phyloP scores from a whole-genome alignment of 371 early-diverging fungal species.

The Umbelopsis sp. region DNA sequence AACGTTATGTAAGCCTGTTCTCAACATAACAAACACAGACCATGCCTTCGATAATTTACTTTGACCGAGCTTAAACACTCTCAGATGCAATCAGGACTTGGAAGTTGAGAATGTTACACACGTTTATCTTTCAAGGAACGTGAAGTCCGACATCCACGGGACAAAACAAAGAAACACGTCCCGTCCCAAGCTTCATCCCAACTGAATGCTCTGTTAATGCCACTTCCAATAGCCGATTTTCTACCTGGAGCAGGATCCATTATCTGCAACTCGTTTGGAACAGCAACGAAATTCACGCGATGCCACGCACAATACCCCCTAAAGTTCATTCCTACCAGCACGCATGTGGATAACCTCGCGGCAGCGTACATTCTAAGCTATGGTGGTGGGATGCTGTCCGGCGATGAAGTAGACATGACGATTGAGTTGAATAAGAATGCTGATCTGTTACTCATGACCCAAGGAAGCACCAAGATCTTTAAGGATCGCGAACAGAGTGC shows the following conservation, averaged over 20 bases:
- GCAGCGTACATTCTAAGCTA: constrained; percentile 66
- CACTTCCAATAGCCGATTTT: constrained; percentile 26
- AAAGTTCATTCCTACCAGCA: constrained; percentile 49
- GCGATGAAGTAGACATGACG: constrained; percentile 62
- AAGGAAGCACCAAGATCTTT: constrained; percentile 81
- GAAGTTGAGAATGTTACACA: no score
- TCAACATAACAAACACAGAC: no score
- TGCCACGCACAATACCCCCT: constrained; percentile 55
- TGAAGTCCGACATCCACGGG: no score
- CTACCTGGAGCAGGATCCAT: constrained; percentile 45
- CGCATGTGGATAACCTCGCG: constrained; percentile 43
- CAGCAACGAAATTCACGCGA: constrained; percentile 37
- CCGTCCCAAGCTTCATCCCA: no score
- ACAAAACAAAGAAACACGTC: no score
- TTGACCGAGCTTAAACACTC: no score
- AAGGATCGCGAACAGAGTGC: constrained; percentile 32
- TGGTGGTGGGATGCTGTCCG: constrained; percentile 81
- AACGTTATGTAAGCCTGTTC: no score
- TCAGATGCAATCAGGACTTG: no score
- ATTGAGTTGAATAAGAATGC: constrained; percentile 49
- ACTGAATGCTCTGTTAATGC: constrained; percentile 7
- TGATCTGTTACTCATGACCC: constrained; percentile 70
- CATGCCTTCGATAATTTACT: no score
- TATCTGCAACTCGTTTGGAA: constrained; percentile 37
- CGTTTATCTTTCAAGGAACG: no score